Base-by-base conservation (phyloP, 2,329 filamentous ascomycete genomes). In the Phialophora chinensis region DNA sequence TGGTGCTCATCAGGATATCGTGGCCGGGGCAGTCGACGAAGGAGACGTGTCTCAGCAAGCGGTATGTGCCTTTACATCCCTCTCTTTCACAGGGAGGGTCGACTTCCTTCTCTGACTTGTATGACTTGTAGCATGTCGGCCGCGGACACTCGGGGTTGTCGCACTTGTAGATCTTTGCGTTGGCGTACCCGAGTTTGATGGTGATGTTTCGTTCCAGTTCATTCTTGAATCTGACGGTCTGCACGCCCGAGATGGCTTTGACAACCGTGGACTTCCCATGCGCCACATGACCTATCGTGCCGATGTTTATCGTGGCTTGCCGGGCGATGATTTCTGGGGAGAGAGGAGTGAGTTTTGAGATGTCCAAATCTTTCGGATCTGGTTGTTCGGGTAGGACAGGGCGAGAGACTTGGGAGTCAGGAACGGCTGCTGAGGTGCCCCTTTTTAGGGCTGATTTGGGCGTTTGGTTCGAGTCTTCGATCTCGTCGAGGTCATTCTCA, bases 1-100 rank as follows among this genome's bases (percentile, higher is more conserved):
- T 99, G 75, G 95, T 99, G 83, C 94, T 98, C 95, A 99, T 99
- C 80, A 99, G 93, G 93, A 99, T 99, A 83, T 99, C 95, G 91
- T 99, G 95, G 81, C 95, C 95, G 65, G 95, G 95, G 86, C 95
- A 98, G 81, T 98, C 95, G 73, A 98, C 95, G 79, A 98, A 99
- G 90, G 92, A 96, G 76, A 97, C 93, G 79, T 97, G 93, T 83
- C 93, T 88, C 75, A 96, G 82, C 76, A 99, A 83, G 77, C 92
- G 85, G 83, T 98, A 99, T 76, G 85, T 94, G 66, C 95, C 95
- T 66, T 81, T 82, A 77, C 95, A 99, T 73, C 93, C 94, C 70
- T 97, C 91, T 73, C 95, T 88, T 84, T 99, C 95, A 77, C 95
- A 99, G 53, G 92, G 90, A 72, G 95, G 95, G 77, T 98, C 94